Evolutionary conservation across 2,329 filamentous ascomycete species (phyloP), one percentile per base, ranked within the genome.

Genomic region (Cercospora zeina): DNA sequence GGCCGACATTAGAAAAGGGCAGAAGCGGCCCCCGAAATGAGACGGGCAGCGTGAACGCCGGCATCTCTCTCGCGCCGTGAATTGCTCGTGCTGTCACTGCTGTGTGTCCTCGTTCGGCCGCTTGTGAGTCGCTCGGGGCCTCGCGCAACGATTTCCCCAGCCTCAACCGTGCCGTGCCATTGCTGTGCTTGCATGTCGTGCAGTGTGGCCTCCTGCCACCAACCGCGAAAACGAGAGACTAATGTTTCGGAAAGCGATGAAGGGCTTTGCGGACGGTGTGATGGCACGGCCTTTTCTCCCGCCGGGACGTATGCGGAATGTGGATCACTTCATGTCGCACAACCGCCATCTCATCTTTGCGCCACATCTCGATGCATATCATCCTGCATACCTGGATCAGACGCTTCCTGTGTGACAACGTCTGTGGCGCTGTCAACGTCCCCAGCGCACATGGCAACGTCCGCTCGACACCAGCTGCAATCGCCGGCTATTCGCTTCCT

Each of bases 401-500:
- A 45, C 39, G 39, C 39, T 21, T 45, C 39, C 21, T 45, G 10
- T 21, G 9, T 21, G 7, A 7, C 13, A 51, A 33, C 24, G 24
- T 4, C 24, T 51, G 53, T 55, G 53, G 53, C 34, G 53, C n/a
- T 55, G 33, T 16, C 33, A 55, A 55, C 53, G 53, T 4, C 34
- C 21, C 24, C 53, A 34, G 33, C 34, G 53, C 34, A 33, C 33
- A 36, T 34, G 34, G 19, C 53, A 37, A 37, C 34, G 53, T 16
- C 53, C 24, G 24, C 53, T n/a, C 36, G 5, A n/a, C 31, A 30
- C 47, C 47, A 51, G 31, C 33, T 42, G 14, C 31, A 27, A n/a
- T 21, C 16, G 24, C n/a, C 14, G 10, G 53, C 34, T 55, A 16
- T 13, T 42, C 19, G 19, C 53, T 37, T 39, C 34, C 8, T 27